Evolutionary conservation across 768 basidiomycete genomes (phyloP).

Genomic region (Lyophyllum shimeji): DNA sequence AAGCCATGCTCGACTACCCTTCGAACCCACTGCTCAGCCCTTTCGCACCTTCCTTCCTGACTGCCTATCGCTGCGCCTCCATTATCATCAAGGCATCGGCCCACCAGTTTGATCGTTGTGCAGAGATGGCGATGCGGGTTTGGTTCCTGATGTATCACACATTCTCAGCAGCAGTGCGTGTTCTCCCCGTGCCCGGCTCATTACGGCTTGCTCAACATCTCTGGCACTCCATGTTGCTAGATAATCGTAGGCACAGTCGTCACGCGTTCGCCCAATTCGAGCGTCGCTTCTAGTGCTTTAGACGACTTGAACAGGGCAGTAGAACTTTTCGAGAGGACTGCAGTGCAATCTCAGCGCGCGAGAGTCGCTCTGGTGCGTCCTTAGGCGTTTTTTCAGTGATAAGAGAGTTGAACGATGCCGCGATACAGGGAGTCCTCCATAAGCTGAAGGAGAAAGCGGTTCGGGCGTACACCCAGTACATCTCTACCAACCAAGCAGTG

Average conservation of each 20-base stretch:
- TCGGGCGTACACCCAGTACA: constrained; percentile 31
- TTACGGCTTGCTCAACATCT: background rate
- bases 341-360: too few species aligned
- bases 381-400: too few species aligned
- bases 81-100: constrained; percentile 49
- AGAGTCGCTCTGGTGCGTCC: too few species aligned
- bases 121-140: constrained; percentile 45
- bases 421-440: constrained; percentile 35
- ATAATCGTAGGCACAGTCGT: constrained; percentile 61
- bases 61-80: constrained; percentile 51
- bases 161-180: constrained; percentile 49
- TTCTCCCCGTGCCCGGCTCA: too few species aligned
- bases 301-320: too few species aligned
- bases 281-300: constrained; percentile 23
- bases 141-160: constrained; percentile 53
- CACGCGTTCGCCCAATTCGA: constrained; percentile 55
- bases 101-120: constrained; percentile 48
- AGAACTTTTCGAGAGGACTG: too few species aligned
- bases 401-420: constrained; percentile 46
- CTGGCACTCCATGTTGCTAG: constrained; percentile 30
- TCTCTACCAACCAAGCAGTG: constrained; percentile 15
- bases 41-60: constrained; percentile 56
- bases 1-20: constrained; percentile 55
- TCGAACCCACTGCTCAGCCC: constrained; percentile 53
- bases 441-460: constrained; percentile 5